phyloP scores from a whole-genome alignment of 2,329 filamentous ascomycete genomes.

The Botryosphaeria dothidea region DNA sequence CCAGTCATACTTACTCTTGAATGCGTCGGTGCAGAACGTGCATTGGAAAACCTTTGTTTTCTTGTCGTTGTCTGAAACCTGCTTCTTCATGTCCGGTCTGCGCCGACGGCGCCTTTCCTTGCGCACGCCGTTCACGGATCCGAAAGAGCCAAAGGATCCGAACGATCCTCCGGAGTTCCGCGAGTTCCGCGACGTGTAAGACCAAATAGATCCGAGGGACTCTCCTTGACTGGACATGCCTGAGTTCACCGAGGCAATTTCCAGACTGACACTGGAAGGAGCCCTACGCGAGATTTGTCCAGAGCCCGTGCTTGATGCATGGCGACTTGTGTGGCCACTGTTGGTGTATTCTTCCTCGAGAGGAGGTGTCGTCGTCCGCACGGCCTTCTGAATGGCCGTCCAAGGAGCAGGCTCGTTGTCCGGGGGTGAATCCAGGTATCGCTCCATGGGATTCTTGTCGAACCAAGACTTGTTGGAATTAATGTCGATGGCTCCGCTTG shows the following conservation, averaged over 20 bases:
- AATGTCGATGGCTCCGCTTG: slow-evolving; percentile 71
- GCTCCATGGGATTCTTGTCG: slow-evolving; percentile 64
- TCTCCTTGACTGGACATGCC: slow-evolving; percentile 49
- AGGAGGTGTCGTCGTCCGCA: slow-evolving; percentile 43
- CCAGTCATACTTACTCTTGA: slow-evolving; percentile 45
- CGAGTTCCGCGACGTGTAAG: slow-evolving; percentile 59
- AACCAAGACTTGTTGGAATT: slow-evolving; percentile 62
- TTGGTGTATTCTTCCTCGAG: slow-evolving; percentile 35
- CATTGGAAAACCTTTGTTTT: slow-evolving; percentile 33
- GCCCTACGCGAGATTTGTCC: slow-evolving; percentile 52
- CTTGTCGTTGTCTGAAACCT: neutral
- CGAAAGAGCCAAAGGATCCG: slow-evolving; percentile 23
- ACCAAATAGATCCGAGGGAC: slow-evolving; percentile 58
- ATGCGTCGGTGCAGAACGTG: slow-evolving; percentile 41
- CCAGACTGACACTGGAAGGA: slow-evolving; percentile 56
- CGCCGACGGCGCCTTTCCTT: slow-evolving; percentile 60
- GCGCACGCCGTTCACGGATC: slow-evolving; percentile 40
- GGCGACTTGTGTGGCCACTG: slow-evolving; percentile 40
- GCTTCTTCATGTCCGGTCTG: slow-evolving; percentile 30
- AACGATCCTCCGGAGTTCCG: slow-evolving; percentile 58
- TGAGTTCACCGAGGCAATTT: slow-evolving; percentile 52
- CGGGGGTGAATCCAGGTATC: slow-evolving; percentile 69
- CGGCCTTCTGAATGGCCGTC: slow-evolving; percentile 64
- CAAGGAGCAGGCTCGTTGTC: slow-evolving; percentile 68
- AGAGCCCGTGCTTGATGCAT: slow-evolving; percentile 52